Evolutionary conservation across 2,329 filamentous ascomycete genomes (phyloP).

Genomic region (Cordyceps tenuipes): DNA sequence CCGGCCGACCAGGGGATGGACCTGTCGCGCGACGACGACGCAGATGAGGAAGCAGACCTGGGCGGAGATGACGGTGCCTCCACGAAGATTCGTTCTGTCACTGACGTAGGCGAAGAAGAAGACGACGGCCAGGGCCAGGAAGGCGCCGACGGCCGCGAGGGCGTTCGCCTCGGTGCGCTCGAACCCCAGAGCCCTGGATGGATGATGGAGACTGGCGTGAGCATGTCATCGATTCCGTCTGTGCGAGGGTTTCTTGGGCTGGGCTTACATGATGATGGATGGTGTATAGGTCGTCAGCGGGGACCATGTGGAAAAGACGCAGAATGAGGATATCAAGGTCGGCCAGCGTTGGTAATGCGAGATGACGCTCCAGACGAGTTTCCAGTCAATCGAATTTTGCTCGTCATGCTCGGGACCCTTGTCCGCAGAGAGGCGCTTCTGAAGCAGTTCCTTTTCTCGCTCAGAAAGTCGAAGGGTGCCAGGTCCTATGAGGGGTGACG

Average conservation of each 20-base stretch:
- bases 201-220: no score
- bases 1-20: constrained; percentile 35
- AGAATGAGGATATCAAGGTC: constrained; percentile 40
- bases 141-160: constrained; percentile 34
- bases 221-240: neutral
- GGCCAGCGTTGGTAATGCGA: constrained; percentile 38
- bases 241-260: neutral
- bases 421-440: neutral
- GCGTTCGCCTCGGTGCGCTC: constrained; percentile 37
- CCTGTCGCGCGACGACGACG: constrained; percentile 30
- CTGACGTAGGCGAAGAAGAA: constrained; percentile 41
- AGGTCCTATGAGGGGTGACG: constrained; percentile 26
- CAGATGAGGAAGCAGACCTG: constrained; percentile 37
- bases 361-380: constrained; percentile 35
- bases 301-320: constrained; percentile 44
- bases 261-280: constrained; percentile 30
- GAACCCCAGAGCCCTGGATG: constrained; percentile 29
- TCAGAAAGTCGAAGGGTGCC: constrained; percentile 30
- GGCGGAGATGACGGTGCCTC: constrained; percentile 34
- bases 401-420: constrained; percentile 17
- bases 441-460: neutral
- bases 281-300: constrained; percentile 44
- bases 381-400: constrained; percentile 27
- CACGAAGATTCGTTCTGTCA: constrained; percentile 36
- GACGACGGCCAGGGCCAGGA: constrained; percentile 37